phyloP scores from a whole-genome alignment of 345 rosid species.

The Eucalyptus albens region DNA sequence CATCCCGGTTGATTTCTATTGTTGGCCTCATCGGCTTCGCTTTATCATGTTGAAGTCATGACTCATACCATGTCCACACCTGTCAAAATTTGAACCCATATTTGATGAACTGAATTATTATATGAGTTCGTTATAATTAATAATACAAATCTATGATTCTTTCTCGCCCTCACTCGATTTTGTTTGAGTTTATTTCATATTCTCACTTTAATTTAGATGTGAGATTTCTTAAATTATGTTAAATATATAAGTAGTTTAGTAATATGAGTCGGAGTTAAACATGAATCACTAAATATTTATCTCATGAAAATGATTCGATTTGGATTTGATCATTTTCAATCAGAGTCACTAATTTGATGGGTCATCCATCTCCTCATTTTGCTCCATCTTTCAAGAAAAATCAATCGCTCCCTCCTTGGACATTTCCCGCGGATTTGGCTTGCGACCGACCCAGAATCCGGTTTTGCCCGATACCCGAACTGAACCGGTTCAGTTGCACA shows the following conservation, averaged over 20 bases:
- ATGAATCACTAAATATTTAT: rapidly evolving
- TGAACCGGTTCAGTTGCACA: background rate
- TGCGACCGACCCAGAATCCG: background rate
- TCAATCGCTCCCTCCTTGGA: background rate
- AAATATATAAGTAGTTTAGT: no score
- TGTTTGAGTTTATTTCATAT: rapidly evolving
- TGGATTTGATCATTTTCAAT: rapidly evolving
- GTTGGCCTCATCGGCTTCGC: background rate
- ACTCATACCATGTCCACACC: background rate
- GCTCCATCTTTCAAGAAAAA: no score
- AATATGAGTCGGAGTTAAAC: rapidly evolving
- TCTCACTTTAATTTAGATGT: no score
- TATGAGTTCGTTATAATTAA: rapidly evolving
- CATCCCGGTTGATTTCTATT: background rate
- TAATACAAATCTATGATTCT: rapidly evolving
- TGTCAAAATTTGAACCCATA: background rate
- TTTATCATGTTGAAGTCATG: background rate
- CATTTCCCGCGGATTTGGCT: background rate
- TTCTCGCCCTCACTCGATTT: rapidly evolving
- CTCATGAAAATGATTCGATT: no score
- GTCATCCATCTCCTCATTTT: background rate
- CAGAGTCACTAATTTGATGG: background rate
- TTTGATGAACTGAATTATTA: no score
- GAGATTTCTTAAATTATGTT: rapidly evolving
- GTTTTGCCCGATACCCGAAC: background rate